phyloP scores from a whole-genome alignment of 2,329 filamentous ascomycete genomes.

The Periconia sp. region DNA sequence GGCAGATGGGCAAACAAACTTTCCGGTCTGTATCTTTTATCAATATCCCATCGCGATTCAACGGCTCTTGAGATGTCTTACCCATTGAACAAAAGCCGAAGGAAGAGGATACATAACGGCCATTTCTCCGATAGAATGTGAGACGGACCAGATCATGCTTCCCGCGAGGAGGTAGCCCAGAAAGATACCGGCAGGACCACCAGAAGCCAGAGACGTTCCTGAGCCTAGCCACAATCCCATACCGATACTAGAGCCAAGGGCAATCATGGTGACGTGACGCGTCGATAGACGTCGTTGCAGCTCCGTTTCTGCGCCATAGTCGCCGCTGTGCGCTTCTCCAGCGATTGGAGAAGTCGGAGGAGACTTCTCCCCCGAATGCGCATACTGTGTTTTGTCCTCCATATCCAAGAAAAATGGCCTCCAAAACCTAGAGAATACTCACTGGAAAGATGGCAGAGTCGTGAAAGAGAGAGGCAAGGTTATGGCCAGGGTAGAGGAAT shows the following conservation, averaged over 20 bases:
- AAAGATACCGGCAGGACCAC: slow-evolving; percentile 54
- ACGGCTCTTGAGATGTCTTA: too few relatives aligned
- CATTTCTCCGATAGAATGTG: slow-evolving; percentile 56
- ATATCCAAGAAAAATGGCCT: not conserved
- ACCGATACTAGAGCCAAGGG: slow-evolving; percentile 51
- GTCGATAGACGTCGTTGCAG: slow-evolving; percentile 50
- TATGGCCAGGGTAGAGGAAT: too few relatives aligned
- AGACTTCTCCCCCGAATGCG: not conserved
- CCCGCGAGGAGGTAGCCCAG: slow-evolving; percentile 52
- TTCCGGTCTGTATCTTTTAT: slow-evolving; percentile 34
- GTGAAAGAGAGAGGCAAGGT: too few relatives aligned
- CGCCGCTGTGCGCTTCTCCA: slow-evolving; percentile 6
- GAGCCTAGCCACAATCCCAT: slow-evolving; percentile 55
- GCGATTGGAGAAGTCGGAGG: not conserved
- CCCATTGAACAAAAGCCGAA: slow-evolving; percentile 56
- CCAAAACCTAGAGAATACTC: not conserved
- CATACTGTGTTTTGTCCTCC: not conserved
- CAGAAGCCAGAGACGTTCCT: slow-evolving; percentile 49
- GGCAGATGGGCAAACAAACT: slow-evolving; percentile 52
- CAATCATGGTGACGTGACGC: slow-evolving; percentile 49
- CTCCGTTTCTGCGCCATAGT: slow-evolving; percentile 39
- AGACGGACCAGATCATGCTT: slow-evolving; percentile 52
- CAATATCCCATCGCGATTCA: too few relatives aligned
- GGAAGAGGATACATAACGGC: slow-evolving; percentile 55
- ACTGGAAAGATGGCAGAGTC: too few relatives aligned